Percentiles rank a stretch among this genome's conserved stretches.
Conservation (phyloP, 768 basidiomycete genomes). For the Mycena albidolilacea region DNA sequence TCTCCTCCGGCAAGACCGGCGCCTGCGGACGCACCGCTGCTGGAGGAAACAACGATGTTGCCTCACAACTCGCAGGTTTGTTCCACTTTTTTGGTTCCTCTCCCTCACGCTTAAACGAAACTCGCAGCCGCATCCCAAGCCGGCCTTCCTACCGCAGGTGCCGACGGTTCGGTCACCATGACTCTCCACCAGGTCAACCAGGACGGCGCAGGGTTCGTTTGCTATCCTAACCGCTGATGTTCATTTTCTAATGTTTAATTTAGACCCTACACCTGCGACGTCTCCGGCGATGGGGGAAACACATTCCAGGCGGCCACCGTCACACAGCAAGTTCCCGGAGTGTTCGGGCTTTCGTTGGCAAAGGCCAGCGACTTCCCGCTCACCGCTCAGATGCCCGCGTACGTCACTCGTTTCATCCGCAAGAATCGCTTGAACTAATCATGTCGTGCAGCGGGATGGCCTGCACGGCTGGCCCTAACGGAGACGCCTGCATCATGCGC, state of each 20-base stretch:
- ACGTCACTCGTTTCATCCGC: background rate
- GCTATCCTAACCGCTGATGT: background rate
- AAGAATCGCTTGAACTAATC: background rate
- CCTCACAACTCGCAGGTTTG: conserved; percentile 36
- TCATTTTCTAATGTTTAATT: background rate
- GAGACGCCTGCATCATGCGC: conserved; percentile 39
- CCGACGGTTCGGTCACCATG: conserved; percentile 37
- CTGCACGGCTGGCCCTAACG: conserved; percentile 39
- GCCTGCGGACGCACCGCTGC: conserved; percentile 33
- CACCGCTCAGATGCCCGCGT: conserved; percentile 37
- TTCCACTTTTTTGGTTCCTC: background rate
- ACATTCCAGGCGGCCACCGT: conserved; percentile 37
- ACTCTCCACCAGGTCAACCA: conserved; percentile 40
- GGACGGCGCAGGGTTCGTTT: conserved; percentile 38
- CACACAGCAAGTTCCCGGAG: conserved; percentile 34
- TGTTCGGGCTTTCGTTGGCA: conserved; percentile 23
- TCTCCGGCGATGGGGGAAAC: conserved; percentile 36
- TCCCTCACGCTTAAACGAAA: background rate
- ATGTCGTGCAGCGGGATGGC: conserved; percentile 26
- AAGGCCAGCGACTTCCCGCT: conserved; percentile 34
- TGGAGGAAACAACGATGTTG: conserved; percentile 40
- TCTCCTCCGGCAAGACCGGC: conserved; percentile 34
- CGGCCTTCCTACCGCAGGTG: conserved; percentile 35
- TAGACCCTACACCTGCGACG: conserved; percentile 37
- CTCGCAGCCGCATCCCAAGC: conserved; percentile 34